These are phyloP conservation scores for Sclerotinia sclerotiorum DNA, from an alignment of 2,329 filamentous ascomycete genomes.

Conservation along the genomic window DNA sequence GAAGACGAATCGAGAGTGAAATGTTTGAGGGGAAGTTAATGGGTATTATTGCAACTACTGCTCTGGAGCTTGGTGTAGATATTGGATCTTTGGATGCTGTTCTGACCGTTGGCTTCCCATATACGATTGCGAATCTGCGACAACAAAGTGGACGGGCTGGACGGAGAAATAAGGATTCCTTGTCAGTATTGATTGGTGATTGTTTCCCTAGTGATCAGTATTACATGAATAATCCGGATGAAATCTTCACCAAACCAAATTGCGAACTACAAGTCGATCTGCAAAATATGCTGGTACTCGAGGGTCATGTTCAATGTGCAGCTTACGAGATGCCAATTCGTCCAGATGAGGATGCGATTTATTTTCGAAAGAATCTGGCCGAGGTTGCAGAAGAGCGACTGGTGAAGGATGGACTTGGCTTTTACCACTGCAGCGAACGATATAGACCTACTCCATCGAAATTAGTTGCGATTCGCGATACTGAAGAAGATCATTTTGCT, in stretches of 20 bases:
- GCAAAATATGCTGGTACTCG: conserved; percentile 84
- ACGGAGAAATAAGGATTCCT: conserved; percentile 85
- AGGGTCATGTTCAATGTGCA: conserved; percentile 94
- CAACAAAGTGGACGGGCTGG: conserved; percentile 95
- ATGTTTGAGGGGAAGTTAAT: conserved; percentile 97
- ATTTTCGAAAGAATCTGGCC: conserved; percentile 74
- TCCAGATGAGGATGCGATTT: conserved; percentile 70
- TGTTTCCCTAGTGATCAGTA: conserved; percentile 89
- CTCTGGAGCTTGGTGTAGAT: conserved; percentile 90
- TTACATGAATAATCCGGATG: conserved; percentile 95
- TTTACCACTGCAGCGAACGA: conserved; percentile 85
- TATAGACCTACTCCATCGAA: conserved; percentile 84
- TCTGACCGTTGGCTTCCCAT: conserved; percentile 90
- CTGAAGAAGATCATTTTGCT: conserved; percentile 87
- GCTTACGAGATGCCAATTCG: conserved; percentile 92
- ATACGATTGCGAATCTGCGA: conserved; percentile 89
- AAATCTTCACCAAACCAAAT: conserved; percentile 90
- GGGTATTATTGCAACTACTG: conserved; percentile 90
- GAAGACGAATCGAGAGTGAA: conserved; percentile 83
- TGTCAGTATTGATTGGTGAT: conserved; percentile 87
- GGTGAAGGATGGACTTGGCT: conserved; percentile 71
- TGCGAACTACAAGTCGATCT: conserved; percentile 87
- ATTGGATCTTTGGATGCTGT: conserved; percentile 94
- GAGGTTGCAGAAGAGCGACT: conserved; percentile 74
- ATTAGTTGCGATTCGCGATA: conserved; percentile 85